Base-by-base conservation (phyloP, 495 filamentous ascomycete species). In the Xylaria bambusicola region DNA sequence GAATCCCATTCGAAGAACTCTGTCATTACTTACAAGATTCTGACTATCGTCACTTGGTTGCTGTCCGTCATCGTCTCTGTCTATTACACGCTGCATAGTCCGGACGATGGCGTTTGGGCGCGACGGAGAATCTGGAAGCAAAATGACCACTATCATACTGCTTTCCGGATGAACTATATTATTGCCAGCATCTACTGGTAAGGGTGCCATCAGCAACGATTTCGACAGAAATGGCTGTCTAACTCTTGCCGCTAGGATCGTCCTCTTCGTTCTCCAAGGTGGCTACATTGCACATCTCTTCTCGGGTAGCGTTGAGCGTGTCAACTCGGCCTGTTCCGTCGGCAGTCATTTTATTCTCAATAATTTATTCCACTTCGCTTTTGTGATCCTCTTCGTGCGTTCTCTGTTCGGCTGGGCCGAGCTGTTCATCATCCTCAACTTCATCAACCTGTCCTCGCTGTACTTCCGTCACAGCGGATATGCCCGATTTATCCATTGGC, bases 261-360 rank as follows among this genome's bases (percentile, higher is more conserved):
- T 86, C 33, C 80, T 95, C 54, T 89, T 88, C 65, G 66, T 92
- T 57, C 77, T 88, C 42, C 92, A 97, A 66, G 70, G 88, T 52
- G 84, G 78, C 63, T 97, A 95, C 70, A 73, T 89, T 62, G 85
- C 80, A 69, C 84, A 90, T 62, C 83, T 97, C 51, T 95, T 91
- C 81, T 83, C 81, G 27, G 77, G 78, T 55, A 80, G 88, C 54
- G 66, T 77, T 21, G 78, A 78, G 18, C 65, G 80, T 6, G 84
- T 90, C 58, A 81, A 82, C 38, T 76, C 83, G n/a, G 89, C 92
- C 27, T 88, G 86, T 61, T 82, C 88, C 44, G 86, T 93, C 12
- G 91, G 88, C 58, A 81, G 83, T 59, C 90, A 96, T 76, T 96
- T 93, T 73, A 93, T 94, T 68, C 58, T 89, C 65, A 87, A 88